phyloP scores from a whole-genome alignment of 768 basidiomycete genomes.

The Mycena kentingensis region DNA sequence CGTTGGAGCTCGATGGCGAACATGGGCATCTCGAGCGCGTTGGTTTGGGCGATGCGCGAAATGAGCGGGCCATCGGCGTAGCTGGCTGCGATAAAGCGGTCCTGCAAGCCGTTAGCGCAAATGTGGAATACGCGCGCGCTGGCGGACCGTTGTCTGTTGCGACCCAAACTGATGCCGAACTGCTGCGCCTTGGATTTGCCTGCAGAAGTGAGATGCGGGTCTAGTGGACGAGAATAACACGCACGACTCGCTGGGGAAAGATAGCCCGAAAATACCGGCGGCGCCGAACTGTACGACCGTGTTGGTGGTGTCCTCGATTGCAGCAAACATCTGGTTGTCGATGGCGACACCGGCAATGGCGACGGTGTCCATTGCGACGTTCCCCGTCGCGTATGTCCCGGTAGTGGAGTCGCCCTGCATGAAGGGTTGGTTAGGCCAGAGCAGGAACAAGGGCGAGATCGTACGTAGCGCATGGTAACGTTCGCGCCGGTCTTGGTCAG shows the following conservation, averaged over 20 bases:
- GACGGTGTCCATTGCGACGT: conserved; percentile 54
- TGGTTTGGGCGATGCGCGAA: conserved; percentile 47
- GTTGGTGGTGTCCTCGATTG: conserved; percentile 61
- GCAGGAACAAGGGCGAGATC: background rate
- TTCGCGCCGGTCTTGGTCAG: conserved; percentile 40
- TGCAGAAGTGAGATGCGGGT: conserved; percentile 22
- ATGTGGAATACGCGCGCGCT: no score
- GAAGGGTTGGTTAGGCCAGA: conserved; percentile 30
- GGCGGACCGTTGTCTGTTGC: conserved; percentile 27
- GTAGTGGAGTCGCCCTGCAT: conserved; percentile 70
- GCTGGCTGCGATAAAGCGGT: conserved; percentile 39
- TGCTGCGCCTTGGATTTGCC: conserved; percentile 41
- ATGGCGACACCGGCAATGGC: conserved; percentile 56
- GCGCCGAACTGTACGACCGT: conserved; percentile 54
- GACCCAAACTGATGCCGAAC: conserved; percentile 28
- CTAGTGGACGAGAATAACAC: conserved; percentile 5
- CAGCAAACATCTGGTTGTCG: conserved; percentile 53
- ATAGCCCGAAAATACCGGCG: conserved; percentile 67
- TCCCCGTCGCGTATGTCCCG: conserved; percentile 61
- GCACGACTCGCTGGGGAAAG: conserved; percentile 68
- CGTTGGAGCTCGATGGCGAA: conserved; percentile 60
- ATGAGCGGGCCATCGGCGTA: conserved; percentile 47
- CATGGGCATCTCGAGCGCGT: conserved; percentile 47
- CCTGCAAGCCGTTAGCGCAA: no score
- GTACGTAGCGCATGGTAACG: conserved; percentile 49